Evolutionary conservation across 768 basidiomycete genomes (phyloP).

Genomic region (Boletus barrowsii): DNA sequence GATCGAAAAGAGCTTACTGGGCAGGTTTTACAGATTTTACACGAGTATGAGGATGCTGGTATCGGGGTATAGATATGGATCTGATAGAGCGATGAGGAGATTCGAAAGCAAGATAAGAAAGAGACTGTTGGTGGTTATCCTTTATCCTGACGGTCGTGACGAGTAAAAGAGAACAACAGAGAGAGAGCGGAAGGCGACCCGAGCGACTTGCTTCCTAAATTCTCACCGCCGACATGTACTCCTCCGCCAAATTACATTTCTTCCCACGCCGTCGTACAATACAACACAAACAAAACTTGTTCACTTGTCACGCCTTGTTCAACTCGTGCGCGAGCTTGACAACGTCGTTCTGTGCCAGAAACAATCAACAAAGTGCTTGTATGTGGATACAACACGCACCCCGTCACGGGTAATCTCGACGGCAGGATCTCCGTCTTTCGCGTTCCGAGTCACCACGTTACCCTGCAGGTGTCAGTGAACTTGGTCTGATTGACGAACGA

Average conservation of each 20-base stretch:
- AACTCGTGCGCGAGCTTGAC: slow-evolving; percentile 52
- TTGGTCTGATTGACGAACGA: background rate
- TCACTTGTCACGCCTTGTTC: slow-evolving; percentile 36
- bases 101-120: slow-evolving; percentile 13
- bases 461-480: slow-evolving; percentile 26
- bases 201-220: slow-evolving; percentile 16
- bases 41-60: slow-evolving; percentile 20
- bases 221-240: slow-evolving; percentile 14
- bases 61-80: slow-evolving; percentile 27
- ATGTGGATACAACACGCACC: slow-evolving; percentile 29
- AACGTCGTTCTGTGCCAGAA: slow-evolving; percentile 40
- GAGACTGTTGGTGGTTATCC: slow-evolving; percentile 14
- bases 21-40: slow-evolving; percentile 4
- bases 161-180: slow-evolving; percentile 12
- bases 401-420: slow-evolving; percentile 45
- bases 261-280: slow-evolving; percentile 28
- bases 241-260: slow-evolving; percentile 12
- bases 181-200: slow-evolving; percentile 6
- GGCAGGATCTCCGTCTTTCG: slow-evolving; percentile 46
- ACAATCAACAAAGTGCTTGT: background rate
- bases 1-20: slow-evolving; percentile 3
- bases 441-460: slow-evolving; percentile 43
- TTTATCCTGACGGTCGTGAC: slow-evolving; percentile 24
- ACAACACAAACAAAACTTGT: background rate
- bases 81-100: background rate